Conservation (phyloP, 139 green algal genomes). For the Coelastrella sp. region DNA sequence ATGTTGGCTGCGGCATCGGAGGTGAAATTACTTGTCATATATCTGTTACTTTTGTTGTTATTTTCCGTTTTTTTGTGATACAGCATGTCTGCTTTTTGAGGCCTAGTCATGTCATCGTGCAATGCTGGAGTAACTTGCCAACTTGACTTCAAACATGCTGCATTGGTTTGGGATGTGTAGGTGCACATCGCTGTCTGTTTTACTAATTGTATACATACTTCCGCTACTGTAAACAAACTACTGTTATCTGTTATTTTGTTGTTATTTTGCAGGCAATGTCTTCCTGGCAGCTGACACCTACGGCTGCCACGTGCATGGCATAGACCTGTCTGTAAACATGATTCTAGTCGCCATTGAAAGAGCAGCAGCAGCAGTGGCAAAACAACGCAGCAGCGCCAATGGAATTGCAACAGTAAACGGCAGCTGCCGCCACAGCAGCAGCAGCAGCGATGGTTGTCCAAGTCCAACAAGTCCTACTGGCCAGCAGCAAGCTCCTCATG, state of each 20-base stretch:
- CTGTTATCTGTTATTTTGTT: background rate
- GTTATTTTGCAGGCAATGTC: conserved; percentile 55
- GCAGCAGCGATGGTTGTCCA: conserved; percentile 19
- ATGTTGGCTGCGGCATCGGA: conserved; percentile 85
- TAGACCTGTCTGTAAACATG: conserved; percentile 91
- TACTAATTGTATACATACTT: background rate
- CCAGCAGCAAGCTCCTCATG: conserved; percentile 26
- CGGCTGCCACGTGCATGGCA: conserved; percentile 79
- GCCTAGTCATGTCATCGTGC: too few species aligned
- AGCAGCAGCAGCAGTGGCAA: conserved; percentile 36
- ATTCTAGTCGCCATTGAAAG: conserved; percentile 76
- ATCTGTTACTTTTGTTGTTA: background rate
- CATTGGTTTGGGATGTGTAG: too few species aligned
- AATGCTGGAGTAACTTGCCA: too few species aligned
- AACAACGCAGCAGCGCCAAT: conserved; percentile 10
- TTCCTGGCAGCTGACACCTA: conserved; percentile 76
- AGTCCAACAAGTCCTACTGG: background rate
- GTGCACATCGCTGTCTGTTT: too few species aligned
- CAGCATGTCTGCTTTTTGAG: too few species aligned
- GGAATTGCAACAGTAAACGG: background rate
- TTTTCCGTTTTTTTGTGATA: background rate
- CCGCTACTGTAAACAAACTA: background rate
- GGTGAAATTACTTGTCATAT: conserved; percentile 38
- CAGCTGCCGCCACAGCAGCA: background rate
- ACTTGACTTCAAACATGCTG: too few species aligned